A percentile compares a stretch with the other conserved stretches of the same genome.
phyloP scores from a whole-genome alignment of 2,329 filamentous ascomycete genomes.

The Fusarium verrucosum region DNA sequence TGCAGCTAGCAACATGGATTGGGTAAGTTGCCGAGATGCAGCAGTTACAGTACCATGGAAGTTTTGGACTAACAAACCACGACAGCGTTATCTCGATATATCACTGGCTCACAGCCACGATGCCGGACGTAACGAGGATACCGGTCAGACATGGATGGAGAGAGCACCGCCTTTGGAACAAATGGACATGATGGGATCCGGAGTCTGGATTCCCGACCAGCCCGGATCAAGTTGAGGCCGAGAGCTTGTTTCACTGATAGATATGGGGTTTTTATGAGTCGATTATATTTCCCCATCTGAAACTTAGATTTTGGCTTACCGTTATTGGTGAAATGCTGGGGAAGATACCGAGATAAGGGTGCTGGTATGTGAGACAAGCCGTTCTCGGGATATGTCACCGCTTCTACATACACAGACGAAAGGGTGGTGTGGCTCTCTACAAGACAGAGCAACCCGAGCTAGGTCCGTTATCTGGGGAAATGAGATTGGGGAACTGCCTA shows the following conservation, averaged over 20 bases:
- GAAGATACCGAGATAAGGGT: constrained; percentile 2
- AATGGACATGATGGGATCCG: constrained; percentile 41
- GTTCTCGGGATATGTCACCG: constrained; percentile 9
- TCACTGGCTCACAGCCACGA: constrained; percentile 48
- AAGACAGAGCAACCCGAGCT: constrained; percentile 15
- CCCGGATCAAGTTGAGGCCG: constrained; percentile 11
- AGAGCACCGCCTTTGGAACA: constrained; percentile 40
- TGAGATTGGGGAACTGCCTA: constrained; percentile 31
- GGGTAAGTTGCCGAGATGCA: constrained; percentile 45
- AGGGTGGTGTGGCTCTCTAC: constrained; percentile 33
- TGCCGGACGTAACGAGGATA: constrained; percentile 41
- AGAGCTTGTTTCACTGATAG: not conserved
- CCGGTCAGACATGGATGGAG: constrained; percentile 47
- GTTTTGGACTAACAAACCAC: constrained; percentile 13
- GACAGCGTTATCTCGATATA: constrained; percentile 48
- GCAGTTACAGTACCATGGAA: not conserved
- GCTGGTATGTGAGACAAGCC: not conserved
- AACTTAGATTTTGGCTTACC: constrained; percentile 9
- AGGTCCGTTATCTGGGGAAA: constrained; percentile 34
- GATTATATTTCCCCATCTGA: constrained; percentile 3
- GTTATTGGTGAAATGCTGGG: constrained; percentile 5
- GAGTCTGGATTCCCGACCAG: constrained; percentile 32
- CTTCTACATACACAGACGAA: constrained; percentile 1
- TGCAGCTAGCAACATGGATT: constrained; percentile 49
- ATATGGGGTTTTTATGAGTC: constrained; percentile 2